Percentiles rank a stretch among this genome's conserved stretches.
Conservation (phyloP, 495 filamentous ascomycete species). For the Penicillium crystallinum region DNA sequence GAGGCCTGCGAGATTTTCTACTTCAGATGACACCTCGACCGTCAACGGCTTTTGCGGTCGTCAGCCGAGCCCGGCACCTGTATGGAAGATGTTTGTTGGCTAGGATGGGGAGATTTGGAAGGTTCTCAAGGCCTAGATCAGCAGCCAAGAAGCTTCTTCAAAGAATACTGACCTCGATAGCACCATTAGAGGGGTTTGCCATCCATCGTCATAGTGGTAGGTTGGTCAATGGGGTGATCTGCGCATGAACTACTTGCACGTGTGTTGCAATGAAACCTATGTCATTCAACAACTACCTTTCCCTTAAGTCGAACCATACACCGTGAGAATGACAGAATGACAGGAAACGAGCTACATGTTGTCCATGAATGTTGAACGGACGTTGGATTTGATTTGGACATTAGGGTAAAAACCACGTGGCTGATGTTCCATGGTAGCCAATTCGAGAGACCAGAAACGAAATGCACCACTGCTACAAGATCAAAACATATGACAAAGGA, state of each 20-base stretch:
- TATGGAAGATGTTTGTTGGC: background rate
- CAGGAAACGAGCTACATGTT: background rate
- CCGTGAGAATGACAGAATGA: background rate
- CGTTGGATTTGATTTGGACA: too few relatives aligned
- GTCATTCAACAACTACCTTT: too few relatives aligned
- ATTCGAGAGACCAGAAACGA: background rate
- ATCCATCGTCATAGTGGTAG: background rate
- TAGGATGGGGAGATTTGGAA: background rate
- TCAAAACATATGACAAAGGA: background rate
- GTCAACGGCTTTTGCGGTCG: background rate
- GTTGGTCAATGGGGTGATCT: background rate
- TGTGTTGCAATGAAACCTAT: background rate
- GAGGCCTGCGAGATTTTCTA: background rate
- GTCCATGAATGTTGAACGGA: background rate
- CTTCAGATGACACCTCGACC: background rate
- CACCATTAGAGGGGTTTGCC: too few relatives aligned
- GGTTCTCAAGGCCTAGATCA: background rate
- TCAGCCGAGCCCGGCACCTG: background rate
- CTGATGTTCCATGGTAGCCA: background rate
- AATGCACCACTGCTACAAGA: background rate
- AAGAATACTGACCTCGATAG: too few relatives aligned
- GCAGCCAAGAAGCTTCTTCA: background rate
- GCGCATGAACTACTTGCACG: background rate
- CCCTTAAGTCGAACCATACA: background rate
- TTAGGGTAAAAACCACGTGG: slow-evolving; percentile 3